Conservation (phyloP, 208 protist species). For the Acanthamoeba castellanii region DNA sequence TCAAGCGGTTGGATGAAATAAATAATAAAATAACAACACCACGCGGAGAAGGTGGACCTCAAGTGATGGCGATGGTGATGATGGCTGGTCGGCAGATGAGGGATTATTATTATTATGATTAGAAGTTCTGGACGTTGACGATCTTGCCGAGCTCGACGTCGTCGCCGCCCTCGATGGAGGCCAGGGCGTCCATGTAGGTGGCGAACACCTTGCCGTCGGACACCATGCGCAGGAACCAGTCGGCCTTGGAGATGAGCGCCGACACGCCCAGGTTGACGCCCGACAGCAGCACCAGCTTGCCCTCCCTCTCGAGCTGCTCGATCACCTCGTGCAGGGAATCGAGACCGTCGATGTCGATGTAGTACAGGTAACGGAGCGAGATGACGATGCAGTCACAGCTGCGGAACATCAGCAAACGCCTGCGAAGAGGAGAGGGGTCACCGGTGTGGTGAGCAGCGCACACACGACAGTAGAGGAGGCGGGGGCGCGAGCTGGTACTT, state of each 20-base stretch:
- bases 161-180: constrained; percentile 46
- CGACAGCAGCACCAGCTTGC: constrained; percentile 72
- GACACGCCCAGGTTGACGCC: constrained; percentile 69
- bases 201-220: constrained; percentile 66
- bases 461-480: background rate
- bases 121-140: constrained; percentile 68
- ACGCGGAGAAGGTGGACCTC: no score
- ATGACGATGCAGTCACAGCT: constrained; percentile 73
- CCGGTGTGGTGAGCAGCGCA: background rate
- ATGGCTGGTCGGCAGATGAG: no score
- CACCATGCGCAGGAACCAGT: constrained; percentile 71
- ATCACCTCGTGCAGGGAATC: constrained; percentile 69
- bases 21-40: no score
- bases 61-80: no score
- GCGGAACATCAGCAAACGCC: constrained; percentile 55
- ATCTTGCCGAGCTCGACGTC: constrained; percentile 68
- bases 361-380: constrained; percentile 76
- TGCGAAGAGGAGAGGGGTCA: background rate
- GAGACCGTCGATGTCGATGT: constrained; percentile 76
- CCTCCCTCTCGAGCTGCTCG: constrained; percentile 71
- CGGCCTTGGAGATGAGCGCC: constrained; percentile 73
- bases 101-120: no score
- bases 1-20: no score
- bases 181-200: constrained; percentile 71
- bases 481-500: background rate